A percentile compares a stretch with the other conserved stretches of the same genome.
These are phyloP conservation scores for Trichosporon sp. DNA, from an alignment of 1,284 basidiomycete species.

Conservation along the genomic window DNA sequence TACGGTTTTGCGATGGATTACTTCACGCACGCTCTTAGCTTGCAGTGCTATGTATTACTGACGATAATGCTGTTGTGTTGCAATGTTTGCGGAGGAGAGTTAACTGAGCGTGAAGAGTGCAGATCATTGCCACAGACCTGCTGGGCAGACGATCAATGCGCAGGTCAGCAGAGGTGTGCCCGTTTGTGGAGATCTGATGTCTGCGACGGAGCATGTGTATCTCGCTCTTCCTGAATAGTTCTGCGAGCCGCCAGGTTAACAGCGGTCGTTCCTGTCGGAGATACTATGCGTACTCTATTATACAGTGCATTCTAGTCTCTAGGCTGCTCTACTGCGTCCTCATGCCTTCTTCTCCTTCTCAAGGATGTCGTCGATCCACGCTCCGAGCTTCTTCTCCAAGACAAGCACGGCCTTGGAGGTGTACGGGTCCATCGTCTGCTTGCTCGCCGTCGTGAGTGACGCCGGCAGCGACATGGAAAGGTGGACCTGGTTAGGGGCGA, in stretches of 20 bases:
- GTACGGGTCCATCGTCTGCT: constrained; percentile 47
- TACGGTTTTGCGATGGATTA: constrained; percentile 20
- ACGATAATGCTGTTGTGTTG: neutral
- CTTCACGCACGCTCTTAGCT: constrained; percentile 10
- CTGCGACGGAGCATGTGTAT: too few species aligned
- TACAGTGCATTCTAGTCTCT: neutral
- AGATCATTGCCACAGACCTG: too few species aligned
- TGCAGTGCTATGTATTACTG: constrained; percentile 20
- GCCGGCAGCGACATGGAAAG: constrained; percentile 49
- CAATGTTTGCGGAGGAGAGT: too few species aligned
- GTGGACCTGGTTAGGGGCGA: constrained; percentile 50
- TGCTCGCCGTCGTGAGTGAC: constrained; percentile 39
- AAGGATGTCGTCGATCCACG: constrained; percentile 44
- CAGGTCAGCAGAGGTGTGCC: too few species aligned
- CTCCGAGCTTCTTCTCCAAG: constrained; percentile 53
- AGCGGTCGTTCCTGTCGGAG: too few species aligned
- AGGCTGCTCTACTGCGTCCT: neutral
- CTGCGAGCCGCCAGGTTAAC: too few species aligned
- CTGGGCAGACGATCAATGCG: too few species aligned
- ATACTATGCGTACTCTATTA: neutral
- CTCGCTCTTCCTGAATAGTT: too few species aligned
- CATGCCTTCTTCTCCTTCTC: neutral
- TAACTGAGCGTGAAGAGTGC: too few species aligned
- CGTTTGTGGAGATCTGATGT: too few species aligned
- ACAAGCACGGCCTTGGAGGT: constrained; percentile 45